Conservation (phyloP, 2,329 filamentous ascomycete genomes). For the Lachnellula suecica region DNA sequence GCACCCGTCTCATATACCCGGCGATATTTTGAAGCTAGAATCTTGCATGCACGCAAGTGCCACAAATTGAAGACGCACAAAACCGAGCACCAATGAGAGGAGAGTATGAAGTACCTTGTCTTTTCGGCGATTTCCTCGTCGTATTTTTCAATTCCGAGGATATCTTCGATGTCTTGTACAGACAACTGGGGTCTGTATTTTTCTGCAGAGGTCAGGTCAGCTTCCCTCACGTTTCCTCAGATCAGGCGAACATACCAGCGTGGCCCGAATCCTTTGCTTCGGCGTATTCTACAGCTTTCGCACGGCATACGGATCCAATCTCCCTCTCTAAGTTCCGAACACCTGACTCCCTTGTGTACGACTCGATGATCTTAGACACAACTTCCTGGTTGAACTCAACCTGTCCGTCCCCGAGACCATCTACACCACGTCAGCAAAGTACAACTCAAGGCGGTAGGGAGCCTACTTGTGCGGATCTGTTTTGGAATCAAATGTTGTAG, state of each 20-base stretch:
- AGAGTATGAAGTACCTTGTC: slow-evolving; percentile 39
- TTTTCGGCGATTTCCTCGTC: slow-evolving; percentile 95
- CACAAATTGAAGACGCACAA: background rate
- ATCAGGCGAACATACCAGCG: slow-evolving; percentile 33
- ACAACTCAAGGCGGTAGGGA: background rate
- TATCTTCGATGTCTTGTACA: slow-evolving; percentile 80
- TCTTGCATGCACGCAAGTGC: slow-evolving; percentile 5
- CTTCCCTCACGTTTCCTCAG: background rate
- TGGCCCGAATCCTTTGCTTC: slow-evolving; percentile 76
- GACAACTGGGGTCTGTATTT: slow-evolving; percentile 74
- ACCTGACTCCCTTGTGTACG: slow-evolving; percentile 93
- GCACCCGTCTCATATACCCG: slow-evolving; percentile 14
- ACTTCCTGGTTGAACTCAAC: slow-evolving; percentile 79
- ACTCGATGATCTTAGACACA: slow-evolving; percentile 91
- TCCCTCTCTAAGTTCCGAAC: slow-evolving; percentile 96
- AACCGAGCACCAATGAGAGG: background rate
- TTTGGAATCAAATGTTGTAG: slow-evolving; percentile 93
- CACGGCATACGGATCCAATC: slow-evolving; percentile 89
- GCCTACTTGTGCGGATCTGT: slow-evolving; percentile 73
- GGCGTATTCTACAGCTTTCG: slow-evolving; percentile 92
- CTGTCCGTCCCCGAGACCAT: slow-evolving; percentile 76
- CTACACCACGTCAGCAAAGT: slow-evolving; percentile 26
- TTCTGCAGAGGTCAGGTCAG: slow-evolving; percentile 34
- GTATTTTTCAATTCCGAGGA: slow-evolving; percentile 89
- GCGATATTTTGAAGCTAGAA: slow-evolving; percentile 11